Conservation (phyloP, 2,329 filamentous ascomycete genomes). For the Ophiostoma himal-ulmi region DNA sequence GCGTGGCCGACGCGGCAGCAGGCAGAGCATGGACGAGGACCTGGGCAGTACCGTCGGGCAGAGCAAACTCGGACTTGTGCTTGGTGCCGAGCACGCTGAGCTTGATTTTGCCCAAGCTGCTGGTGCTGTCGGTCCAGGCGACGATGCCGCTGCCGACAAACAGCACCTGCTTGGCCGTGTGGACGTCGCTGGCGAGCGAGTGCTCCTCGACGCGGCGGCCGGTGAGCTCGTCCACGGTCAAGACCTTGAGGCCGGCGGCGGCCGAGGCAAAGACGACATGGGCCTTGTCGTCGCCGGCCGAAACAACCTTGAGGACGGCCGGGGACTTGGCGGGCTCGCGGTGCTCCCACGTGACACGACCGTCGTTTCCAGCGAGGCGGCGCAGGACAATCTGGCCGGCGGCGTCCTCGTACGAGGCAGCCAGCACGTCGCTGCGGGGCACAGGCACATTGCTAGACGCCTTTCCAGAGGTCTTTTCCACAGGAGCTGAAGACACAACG, state of each 20-base stretch:
- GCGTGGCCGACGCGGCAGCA: constrained; percentile 44
- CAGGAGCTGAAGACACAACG: constrained; percentile 45
- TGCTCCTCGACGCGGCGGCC: constrained; percentile 69
- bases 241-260: constrained; percentile 64
- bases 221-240: constrained; percentile 63
- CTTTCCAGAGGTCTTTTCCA: not conserved
- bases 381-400: constrained; percentile 51
- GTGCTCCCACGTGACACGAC: constrained; percentile 73
- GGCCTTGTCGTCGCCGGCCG: constrained; percentile 61
- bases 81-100: constrained; percentile 64
- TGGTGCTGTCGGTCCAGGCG: constrained; percentile 60
- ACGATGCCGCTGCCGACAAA: constrained; percentile 72
- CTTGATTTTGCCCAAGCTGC: constrained; percentile 49
- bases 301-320: constrained; percentile 54
- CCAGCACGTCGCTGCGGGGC: constrained; percentile 20
- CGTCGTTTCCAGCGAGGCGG: constrained; percentile 66
- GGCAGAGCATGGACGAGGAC: constrained; percentile 21
- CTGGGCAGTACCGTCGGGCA: constrained; percentile 20
- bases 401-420: constrained; percentile 33
- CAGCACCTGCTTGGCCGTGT: constrained; percentile 58
- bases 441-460: constrained; percentile 54
- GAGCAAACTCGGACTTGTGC: constrained; percentile 37
- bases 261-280: constrained; percentile 74
- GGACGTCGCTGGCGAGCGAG: constrained; percentile 65
- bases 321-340: constrained; percentile 58